Conservation (phyloP, 2,329 filamentous ascomycete species). For the Calycina herbarum region DNA sequence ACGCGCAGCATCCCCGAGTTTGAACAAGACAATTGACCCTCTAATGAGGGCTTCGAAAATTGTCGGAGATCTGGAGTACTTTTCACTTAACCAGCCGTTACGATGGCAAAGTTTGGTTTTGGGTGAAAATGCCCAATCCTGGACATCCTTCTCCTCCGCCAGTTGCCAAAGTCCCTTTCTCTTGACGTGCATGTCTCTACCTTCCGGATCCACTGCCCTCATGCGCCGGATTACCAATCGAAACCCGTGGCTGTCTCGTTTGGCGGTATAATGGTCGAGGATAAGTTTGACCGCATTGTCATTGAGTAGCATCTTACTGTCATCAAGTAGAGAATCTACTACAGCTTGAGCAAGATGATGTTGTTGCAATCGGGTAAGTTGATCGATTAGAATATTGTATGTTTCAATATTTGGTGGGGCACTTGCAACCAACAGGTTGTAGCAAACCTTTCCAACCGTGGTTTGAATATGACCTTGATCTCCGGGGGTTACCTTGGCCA, state of each 20-base stretch:
- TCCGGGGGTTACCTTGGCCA: slow-evolving; percentile 17
- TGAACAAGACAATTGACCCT: slow-evolving; percentile 28
- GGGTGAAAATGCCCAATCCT: slow-evolving; percentile 27
- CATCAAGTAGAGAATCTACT: slow-evolving; percentile 50
- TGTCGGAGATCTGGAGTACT: slow-evolving; percentile 26
- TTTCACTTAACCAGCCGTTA: slow-evolving; percentile 28
- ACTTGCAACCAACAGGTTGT: slow-evolving; percentile 64
- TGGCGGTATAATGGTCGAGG: slow-evolving; percentile 34
- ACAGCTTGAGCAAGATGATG: slow-evolving; percentile 54
- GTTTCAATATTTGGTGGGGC: slow-evolving; percentile 66
- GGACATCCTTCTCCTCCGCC: slow-evolving; percentile 8
- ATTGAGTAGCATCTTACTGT: slow-evolving; percentile 36
- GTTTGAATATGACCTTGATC: slow-evolving; percentile 26
- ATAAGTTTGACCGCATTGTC: slow-evolving; percentile 31
- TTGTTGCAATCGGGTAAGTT: slow-evolving; percentile 56
- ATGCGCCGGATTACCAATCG: slow-evolving; percentile 31
- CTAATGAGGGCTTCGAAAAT: slow-evolving; percentile 36
- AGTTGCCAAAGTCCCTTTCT: slow-evolving; percentile 18
- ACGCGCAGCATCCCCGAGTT: slow-evolving; percentile 26
- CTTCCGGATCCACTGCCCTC: slow-evolving; percentile 20
- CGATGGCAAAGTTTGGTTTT: slow-evolving; percentile 3
- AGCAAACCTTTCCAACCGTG: slow-evolving; percentile 46
- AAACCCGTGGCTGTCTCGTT: slow-evolving; percentile 30
- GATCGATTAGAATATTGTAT: slow-evolving; percentile 69
- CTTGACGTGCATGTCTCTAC: slow-evolving; percentile 23